Evolutionary conservation across 1,284 basidiomycete genomes (phyloP), one percentile per base, ranked within the genome.

Genomic region (Boletus sp.): DNA sequence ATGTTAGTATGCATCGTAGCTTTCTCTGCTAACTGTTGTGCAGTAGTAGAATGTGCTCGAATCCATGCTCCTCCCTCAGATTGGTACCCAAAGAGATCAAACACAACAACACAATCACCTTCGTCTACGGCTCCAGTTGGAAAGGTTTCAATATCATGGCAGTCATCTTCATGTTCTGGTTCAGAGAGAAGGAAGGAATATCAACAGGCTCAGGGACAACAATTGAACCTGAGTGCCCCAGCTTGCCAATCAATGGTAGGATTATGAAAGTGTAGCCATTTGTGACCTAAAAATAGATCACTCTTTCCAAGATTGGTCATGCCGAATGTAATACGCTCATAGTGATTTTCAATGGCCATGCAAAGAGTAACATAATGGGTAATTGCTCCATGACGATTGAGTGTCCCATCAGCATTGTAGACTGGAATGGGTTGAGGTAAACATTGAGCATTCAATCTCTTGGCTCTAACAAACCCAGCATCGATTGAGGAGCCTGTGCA

Each of bases 201-300:
- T n/a, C 17, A 40, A 40, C 38, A 40, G 38, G 38, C 17, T 19
- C 19, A 8, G 17, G 38, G 38, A 19, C 38, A 40, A 3, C 4
- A 6, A 46, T 27, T 14, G 16, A 50, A 50, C 3, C 16, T 33
- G 6, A 33, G 10, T 1, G 1, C 9, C 0, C 21, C n/a, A 4
- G 7, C 3, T 17, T 55, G 19, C 68, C 71, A 73, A 31, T 73
- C 59, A 1, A 73, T 65, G 0, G 53, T 38, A 4, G 68, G 69
- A 28, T 73, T 73, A 23, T 72, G 68, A 10, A 65, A 35, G 5
- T 27, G n/a, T 2, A 73, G 44, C 71, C 68, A 73, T 25, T 69
- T 62, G 31, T 69, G 54, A 0, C 65, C 56, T 0, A 65, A 3
- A 21, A 66, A 60, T 6, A 65, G 7, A 0, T 59, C 52, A 28